Conservation (phyloP, 805 yeast genomes). For the Ogataea methylovora region DNA sequence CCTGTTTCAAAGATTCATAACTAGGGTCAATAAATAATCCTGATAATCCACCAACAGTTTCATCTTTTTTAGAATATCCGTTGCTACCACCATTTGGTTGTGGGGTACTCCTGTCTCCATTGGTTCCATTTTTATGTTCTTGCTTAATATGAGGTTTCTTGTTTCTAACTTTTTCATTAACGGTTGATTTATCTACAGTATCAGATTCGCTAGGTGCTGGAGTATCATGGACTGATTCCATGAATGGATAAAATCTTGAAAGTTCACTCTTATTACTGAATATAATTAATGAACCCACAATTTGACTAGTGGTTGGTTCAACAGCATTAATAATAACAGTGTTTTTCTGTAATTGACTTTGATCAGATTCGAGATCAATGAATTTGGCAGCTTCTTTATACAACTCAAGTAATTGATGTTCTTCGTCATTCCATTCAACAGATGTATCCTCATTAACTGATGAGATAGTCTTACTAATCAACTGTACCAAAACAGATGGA, state of each 20-base stretch:
- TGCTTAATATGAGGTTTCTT: background rate
- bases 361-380: conserved; percentile 11
- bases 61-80: background rate
- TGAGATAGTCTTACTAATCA: conserved; percentile 21
- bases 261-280: conserved; percentile 39
- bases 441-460: background rate
- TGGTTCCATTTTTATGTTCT: background rate
- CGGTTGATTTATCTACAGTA: background rate
- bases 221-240: conserved; percentile 28
- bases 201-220: background rate
- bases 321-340: conserved; percentile 43
- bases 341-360: conserved; percentile 6
- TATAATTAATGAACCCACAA: conserved; percentile 44
- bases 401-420: conserved; percentile 18
- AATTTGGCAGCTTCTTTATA: conserved; percentile 31
- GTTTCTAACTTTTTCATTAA: too few relatives aligned
- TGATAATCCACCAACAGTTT: conserved; percentile 35
- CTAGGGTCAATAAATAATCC: conserved; percentile 47
- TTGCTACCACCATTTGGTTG: background rate
- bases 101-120: background rate
- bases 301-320: conserved; percentile 43
- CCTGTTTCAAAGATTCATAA: conserved; percentile 44
- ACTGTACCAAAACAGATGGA: conserved; percentile 31
- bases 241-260: conserved; percentile 43
- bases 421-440: conserved; percentile 12